These are phyloP conservation scores for Colletotrichum shisoi DNA, from an alignment of 2,329 filamentous ascomycete species.

Conservation along the genomic window DNA sequence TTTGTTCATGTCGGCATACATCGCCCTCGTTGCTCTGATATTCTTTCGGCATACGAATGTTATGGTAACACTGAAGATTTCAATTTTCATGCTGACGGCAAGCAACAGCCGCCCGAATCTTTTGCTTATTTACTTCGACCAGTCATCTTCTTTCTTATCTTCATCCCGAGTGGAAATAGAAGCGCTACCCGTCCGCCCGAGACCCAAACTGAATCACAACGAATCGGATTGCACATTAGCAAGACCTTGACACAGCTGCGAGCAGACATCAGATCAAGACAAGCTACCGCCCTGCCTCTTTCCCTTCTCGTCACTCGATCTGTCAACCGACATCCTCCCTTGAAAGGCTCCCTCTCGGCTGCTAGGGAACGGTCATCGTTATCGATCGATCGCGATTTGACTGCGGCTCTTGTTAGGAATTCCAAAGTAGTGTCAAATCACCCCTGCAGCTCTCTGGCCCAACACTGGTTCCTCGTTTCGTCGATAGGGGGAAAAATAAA, in stretches of 20 bases:
- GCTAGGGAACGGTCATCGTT: neutral
- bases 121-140: neutral
- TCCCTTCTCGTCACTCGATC: neutral
- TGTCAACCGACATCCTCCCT: slow-evolving; percentile 14
- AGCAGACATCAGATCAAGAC: slow-evolving; percentile 3
- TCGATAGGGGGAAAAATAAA: neutral
- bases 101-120: neutral
- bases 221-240: neutral
- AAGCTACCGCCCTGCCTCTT: slow-evolving; percentile 3
- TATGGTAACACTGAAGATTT: neutral
- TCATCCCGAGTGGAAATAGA: neutral
- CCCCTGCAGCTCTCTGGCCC: neutral
- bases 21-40: neutral
- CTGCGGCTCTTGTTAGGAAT: slow-evolving; percentile 5
- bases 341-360: slow-evolving; percentile 13
- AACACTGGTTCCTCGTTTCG: neutral
- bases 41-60: neutral
- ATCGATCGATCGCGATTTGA: slow-evolving; percentile 11
- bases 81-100: neutral
- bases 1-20: neutral
- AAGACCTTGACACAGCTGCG: neutral
- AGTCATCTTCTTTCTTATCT: neutral
- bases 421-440: neutral
- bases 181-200: neutral
- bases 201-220: slow-evolving; percentile 1